Evolutionary conservation across 805 yeast genomes (phyloP).

Genomic region (Ogataea siamensis): DNA sequence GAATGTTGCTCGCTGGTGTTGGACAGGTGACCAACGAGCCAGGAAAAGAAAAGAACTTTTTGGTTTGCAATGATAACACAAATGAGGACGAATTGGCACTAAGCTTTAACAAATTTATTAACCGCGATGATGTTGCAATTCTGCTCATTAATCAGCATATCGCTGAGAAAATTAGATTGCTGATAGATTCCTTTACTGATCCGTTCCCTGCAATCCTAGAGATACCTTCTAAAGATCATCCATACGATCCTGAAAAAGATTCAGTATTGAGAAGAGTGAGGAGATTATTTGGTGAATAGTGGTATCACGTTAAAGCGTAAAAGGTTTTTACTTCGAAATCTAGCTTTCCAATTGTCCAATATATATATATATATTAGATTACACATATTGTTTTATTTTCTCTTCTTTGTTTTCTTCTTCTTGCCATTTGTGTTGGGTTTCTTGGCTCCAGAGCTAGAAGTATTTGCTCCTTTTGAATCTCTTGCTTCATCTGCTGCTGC

Average conservation of each 20-base stretch:
- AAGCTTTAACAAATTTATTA: slow-evolving; percentile 74
- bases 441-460: background rate
- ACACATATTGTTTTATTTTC: too few relatives aligned
- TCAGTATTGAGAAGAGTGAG: slow-evolving; percentile 91
- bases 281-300: slow-evolving; percentile 89
- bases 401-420: slow-evolving; percentile 31
- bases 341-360: too few relatives aligned
- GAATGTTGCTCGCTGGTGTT: slow-evolving; percentile 89
- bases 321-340: too few relatives aligned
- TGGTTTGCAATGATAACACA: slow-evolving; percentile 75
- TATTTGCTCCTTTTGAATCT: background rate
- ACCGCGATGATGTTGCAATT: slow-evolving; percentile 88
- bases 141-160: slow-evolving; percentile 89
- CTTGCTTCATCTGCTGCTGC: background rate
- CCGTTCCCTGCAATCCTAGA: slow-evolving; percentile 97
- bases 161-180: slow-evolving; percentile 83
- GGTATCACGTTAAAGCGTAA: too few relatives aligned
- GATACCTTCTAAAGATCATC: slow-evolving; percentile 97
- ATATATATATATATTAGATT: too few relatives aligned
- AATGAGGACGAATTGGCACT: slow-evolving; percentile 69
- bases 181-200: slow-evolving; percentile 77
- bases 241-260: slow-evolving; percentile 98
- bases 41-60: slow-evolving; percentile 74
- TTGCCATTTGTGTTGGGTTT: slow-evolving; percentile 3
- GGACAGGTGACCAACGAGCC: slow-evolving; percentile 75